These are phyloP conservation scores for Calycina herbarum DNA, from an alignment of 2,329 filamentous ascomycete genomes.

Conservation along the genomic window DNA sequence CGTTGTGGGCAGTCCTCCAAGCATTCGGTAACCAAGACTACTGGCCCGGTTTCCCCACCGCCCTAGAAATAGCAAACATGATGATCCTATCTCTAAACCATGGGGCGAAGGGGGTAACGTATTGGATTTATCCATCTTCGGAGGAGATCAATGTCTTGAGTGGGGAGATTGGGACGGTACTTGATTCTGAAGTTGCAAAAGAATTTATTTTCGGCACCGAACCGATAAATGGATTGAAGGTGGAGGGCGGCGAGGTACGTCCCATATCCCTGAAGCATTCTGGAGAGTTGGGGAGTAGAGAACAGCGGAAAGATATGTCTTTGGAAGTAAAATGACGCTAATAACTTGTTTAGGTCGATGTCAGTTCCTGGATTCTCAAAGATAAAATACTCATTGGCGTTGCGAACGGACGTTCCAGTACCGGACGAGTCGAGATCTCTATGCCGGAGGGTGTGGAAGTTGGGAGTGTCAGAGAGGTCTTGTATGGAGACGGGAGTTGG, in stretches of 20 bases:
- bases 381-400: conserved; percentile 42
- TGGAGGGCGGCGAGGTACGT: conserved; percentile 11
- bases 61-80: conserved; percentile 47
- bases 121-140: conserved; percentile 48
- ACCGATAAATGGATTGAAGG: conserved; percentile 22
- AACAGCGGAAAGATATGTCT: too few relatives aligned
- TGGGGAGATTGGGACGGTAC: conserved; percentile 41
- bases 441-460: conserved; percentile 21
- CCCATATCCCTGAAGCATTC: background rate
- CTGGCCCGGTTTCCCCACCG: conserved; percentile 48
- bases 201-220: conserved; percentile 40
- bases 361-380: conserved; percentile 42
- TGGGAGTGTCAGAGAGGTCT: background rate
- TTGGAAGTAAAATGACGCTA: too few relatives aligned
- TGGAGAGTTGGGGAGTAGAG: too few relatives aligned
- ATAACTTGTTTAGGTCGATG: conserved; percentile 36
- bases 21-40: conserved; percentile 49
- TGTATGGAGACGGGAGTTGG: conserved; percentile 31
- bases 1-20: conserved; percentile 50
- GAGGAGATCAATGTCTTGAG: conserved; percentile 33
- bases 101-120: conserved; percentile 47
- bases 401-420: conserved; percentile 37
- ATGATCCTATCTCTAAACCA: conserved; percentile 48
- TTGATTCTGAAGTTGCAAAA: conserved; percentile 39
- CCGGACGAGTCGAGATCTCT: conserved; percentile 18